A percentile compares a stretch with the other conserved stretches of the same genome.
Evolutionary conservation across 306 rosid species (phyloP).

Genomic region (Malus asiatica): DNA sequence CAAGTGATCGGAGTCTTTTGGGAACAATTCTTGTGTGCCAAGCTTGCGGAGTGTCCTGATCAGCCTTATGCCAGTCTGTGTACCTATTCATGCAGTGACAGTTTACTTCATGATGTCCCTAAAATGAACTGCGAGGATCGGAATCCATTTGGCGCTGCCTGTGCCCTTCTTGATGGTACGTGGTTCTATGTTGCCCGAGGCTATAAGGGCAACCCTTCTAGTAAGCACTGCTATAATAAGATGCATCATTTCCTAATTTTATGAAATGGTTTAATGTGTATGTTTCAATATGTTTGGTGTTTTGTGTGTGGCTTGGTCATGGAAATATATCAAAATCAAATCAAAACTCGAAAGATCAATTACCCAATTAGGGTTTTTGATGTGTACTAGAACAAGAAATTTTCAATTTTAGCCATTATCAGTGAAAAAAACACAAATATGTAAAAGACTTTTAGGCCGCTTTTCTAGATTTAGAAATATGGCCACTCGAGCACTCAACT

Average conservation of each 20-base stretch:
- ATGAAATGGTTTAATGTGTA: not conserved
- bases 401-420: not conserved
- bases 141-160: not conserved
- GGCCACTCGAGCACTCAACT: too few relatives aligned
- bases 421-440: too few relatives aligned
- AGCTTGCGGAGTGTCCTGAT: not conserved
- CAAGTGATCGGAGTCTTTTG: not conserved
- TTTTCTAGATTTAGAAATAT: too few relatives aligned
- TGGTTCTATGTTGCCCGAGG: slow-evolving; percentile 11
- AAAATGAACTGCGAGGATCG: not conserved
- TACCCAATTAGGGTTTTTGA: not conserved
- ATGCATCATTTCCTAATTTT: not conserved
- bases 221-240: not conserved
- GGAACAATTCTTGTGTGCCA: slow-evolving; percentile 3
- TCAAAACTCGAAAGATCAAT: not conserved
- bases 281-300: not conserved
- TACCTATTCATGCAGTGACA: not conserved
- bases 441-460: too few relatives aligned
- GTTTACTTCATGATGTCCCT: not conserved
- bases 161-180: not conserved
- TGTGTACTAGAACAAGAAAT: not conserved
- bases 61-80: not conserved
- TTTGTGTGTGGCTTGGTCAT: not conserved
- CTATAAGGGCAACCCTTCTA: not conserved
- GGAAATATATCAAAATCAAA: not conserved